phyloP scores from a whole-genome alignment of 2,329 filamentous ascomycete genomes.

The Magnaporthiopsis poae region DNA sequence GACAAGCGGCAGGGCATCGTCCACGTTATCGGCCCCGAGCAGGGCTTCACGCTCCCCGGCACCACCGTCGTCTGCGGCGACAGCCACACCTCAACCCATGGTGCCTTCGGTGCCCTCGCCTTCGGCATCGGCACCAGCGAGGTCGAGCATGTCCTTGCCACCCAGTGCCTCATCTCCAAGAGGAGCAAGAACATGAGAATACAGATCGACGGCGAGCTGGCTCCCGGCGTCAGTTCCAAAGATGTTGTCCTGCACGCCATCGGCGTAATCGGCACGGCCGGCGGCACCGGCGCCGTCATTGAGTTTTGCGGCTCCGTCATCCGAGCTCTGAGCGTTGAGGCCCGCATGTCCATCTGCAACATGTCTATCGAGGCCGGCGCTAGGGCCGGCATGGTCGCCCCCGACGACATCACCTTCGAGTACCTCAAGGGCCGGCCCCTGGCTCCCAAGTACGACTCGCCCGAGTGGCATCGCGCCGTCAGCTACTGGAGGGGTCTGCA shows the following conservation, averaged over 20 bases:
- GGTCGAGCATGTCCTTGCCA: constrained; percentile 95
- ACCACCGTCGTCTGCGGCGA: constrained; percentile 97
- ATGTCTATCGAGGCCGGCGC: constrained; percentile 98
- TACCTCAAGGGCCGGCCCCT: constrained; percentile 88
- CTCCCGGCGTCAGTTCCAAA: constrained; percentile 88
- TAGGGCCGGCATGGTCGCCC: constrained; percentile 90
- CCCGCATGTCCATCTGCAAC: constrained; percentile 98
- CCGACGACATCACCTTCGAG: constrained; percentile 86
- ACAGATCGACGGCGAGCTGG: constrained; percentile 82
- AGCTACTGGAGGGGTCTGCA: constrained; percentile 80
- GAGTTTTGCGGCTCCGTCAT: constrained; percentile 97
- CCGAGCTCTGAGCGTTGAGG: constrained; percentile 82
- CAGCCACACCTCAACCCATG: constrained; percentile 95
- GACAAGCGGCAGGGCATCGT: constrained; percentile 98
- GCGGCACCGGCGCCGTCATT: constrained; percentile 87
- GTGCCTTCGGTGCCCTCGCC: constrained; percentile 86
- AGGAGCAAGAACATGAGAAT: constrained; percentile 98
- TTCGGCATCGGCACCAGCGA: constrained; percentile 97
- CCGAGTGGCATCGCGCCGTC: constrained; percentile 81
- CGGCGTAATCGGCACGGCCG: constrained; percentile 86
- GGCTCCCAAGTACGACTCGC: constrained; percentile 71
- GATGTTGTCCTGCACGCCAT: constrained; percentile 90
- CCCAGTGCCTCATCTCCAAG: constrained; percentile 88
- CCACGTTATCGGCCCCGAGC: constrained; percentile 95
- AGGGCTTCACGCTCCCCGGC: constrained; percentile 93